A percentile compares a stretch with the other conserved stretches of the same genome.
These are phyloP conservation scores for Polyporus arcularius DNA, from an alignment of 768 basidiomycete genomes.

Conservation along the genomic window DNA sequence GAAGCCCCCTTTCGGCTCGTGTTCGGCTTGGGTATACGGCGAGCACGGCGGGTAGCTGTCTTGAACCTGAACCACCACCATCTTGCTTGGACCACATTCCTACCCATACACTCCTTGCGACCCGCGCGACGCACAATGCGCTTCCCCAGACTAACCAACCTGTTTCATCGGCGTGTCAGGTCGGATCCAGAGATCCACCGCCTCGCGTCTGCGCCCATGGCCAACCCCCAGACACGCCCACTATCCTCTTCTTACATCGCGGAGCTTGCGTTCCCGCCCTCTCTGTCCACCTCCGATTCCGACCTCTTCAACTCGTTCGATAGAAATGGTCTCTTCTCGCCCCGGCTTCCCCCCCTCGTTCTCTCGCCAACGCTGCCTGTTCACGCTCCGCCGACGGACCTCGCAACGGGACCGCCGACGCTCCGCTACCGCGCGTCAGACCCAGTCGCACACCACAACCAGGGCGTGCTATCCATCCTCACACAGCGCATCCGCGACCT, in stretches of 20 bases:
- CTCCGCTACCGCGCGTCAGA: not conserved
- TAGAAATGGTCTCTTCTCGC: not conserved
- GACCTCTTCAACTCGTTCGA: not conserved
- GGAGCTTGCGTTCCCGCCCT: conserved; percentile 4
- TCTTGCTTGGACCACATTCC: too few relatives aligned
- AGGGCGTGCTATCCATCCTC: conserved; percentile 6
- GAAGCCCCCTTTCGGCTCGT: not conserved
- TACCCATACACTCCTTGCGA: not conserved
- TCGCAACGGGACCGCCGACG: not conserved
- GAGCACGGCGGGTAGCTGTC: not conserved
- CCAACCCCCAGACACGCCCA: conserved; percentile 10
- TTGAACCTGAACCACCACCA: not conserved
- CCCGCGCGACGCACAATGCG: conserved; percentile 20
- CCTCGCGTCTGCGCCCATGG: conserved; percentile 14
- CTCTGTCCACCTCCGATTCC: not conserved
- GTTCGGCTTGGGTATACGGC: not conserved
- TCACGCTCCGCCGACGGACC: not conserved
- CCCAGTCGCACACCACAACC: not conserved
- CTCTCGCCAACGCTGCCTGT: not conserved
- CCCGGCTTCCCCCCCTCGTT: not conserved
- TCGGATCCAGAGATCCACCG: conserved; percentile 26
- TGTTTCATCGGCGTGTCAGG: conserved; percentile 26
- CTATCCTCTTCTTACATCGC: conserved; percentile 17
- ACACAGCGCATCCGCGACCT: conserved; percentile 21
- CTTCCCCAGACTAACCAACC: conserved; percentile 24